Evolutionary conservation across 495 filamentous ascomycete species (phyloP).

Genomic region (Aspergillus haitiensis): DNA sequence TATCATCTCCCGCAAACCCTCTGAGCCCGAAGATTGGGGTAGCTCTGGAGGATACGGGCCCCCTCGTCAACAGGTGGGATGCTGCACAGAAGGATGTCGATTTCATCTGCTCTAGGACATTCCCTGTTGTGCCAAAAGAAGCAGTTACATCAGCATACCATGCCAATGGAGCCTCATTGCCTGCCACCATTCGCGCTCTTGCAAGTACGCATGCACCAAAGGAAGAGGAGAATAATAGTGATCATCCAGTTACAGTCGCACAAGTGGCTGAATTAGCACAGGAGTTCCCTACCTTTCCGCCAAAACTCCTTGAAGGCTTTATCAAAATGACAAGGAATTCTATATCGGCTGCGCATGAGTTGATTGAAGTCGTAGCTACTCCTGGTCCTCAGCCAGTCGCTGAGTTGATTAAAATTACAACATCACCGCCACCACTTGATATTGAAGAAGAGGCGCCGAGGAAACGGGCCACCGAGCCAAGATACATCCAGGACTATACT

Average conservation of each 20-base stretch:
- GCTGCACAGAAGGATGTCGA: conserved; percentile 56
- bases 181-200: conserved; percentile 55
- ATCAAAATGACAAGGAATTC: conserved; percentile 57
- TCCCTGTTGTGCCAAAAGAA: conserved; percentile 44
- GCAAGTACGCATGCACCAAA: conserved; percentile 36
- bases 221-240: conserved; percentile 33
- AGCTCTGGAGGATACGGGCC: conserved; percentile 13
- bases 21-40: conserved; percentile 16
- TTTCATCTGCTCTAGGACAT: conserved; percentile 53
- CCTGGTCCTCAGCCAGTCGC: conserved; percentile 36
- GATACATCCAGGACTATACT: conserved; percentile 27
- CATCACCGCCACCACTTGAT: conserved; percentile 35
- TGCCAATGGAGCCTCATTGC: conserved; percentile 56
- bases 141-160: conserved; percentile 63
- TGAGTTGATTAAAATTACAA: conserved; percentile 43
- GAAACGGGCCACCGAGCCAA: conserved; percentile 9
- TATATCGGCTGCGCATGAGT: conserved; percentile 55
- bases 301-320: conserved; percentile 48
- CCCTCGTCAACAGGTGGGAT: conserved; percentile 55
- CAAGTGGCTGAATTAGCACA: conserved; percentile 54
- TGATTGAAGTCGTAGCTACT: conserved; percentile 51
- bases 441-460: conserved; percentile 29
- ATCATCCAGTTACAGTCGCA: conserved; percentile 46
- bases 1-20: conserved; percentile 1
- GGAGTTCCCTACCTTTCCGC: conserved; percentile 53